A percentile compares a stretch with the other conserved stretches of the same genome.
These are phyloP conservation scores for Solanum habrochaites DNA, from an alignment of 257 asterid species.

Conservation along the genomic window DNA sequence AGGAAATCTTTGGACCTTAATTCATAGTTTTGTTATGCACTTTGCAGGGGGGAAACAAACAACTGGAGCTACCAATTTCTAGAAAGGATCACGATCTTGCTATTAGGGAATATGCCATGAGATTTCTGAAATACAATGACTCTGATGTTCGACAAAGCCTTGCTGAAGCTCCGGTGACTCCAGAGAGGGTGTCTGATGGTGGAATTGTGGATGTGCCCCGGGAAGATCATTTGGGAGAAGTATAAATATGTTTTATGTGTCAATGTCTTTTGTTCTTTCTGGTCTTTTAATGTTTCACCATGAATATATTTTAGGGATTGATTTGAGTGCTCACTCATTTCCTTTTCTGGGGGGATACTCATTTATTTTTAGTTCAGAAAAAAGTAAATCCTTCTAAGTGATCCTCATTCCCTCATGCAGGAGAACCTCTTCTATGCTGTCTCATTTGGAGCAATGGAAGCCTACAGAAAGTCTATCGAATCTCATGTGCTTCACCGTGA, in stretches of 20 bases:
- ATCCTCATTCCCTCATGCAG: constrained; percentile 22
- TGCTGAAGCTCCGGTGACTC: constrained; percentile 52
- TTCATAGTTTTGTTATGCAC: background rate
- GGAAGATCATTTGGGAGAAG: constrained; percentile 60
- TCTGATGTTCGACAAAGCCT: constrained; percentile 20
- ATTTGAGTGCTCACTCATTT: background rate
- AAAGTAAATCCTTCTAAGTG: background rate
- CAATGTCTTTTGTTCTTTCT: background rate
- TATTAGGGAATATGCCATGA: constrained; percentile 59
- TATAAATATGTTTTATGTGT: constrained; percentile 13
- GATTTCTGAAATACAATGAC: constrained; percentile 40
- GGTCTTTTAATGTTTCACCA: background rate
- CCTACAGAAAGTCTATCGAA: constrained; percentile 55
- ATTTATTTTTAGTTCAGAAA: background rate
- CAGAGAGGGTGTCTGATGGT: constrained; percentile 46
- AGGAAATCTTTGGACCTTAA: background rate
- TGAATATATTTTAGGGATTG: background rate
- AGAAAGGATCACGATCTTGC: constrained; percentile 30
- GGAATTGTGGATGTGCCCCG: constrained; percentile 41
- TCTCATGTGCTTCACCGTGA: constrained; percentile 42
- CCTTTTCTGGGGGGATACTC: background rate
- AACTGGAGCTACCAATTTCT: constrained; percentile 33
- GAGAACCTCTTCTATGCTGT: constrained; percentile 67
- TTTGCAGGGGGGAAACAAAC: constrained; percentile 46
- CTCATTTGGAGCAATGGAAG: constrained; percentile 55